Evolutionary conservation across 1,284 basidiomycete genomes (phyloP), one percentile per base, ranked within the genome.

Genomic region (Neolentinus lepideus): DNA sequence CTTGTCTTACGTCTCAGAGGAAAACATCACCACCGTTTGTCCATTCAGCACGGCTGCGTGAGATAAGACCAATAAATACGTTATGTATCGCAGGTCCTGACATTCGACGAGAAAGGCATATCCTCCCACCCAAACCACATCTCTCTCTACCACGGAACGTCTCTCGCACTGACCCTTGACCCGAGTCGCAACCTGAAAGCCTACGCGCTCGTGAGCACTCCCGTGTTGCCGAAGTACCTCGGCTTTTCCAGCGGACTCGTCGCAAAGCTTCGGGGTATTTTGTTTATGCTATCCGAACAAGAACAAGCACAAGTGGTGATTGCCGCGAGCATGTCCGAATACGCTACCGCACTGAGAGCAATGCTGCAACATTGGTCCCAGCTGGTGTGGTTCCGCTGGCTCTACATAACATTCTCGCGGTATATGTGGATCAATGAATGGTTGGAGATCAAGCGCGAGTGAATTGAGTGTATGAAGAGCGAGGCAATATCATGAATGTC

Each of bases 371-470:
- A 98, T 65, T 58, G 70, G 56, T 84, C 82, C 55, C 94, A 98
- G 73, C 71, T 93, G 60, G 81, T 86, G 22, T 97, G 94, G 94
- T 97, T 94, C 72, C 80, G 94, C 51, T 92, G 85, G 80, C 71
- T 94, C 52, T 94, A 95, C 64, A 76, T 96, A 31, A 60, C 70
- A n/a, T 88, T 88, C 64, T 94, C 92, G 29, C 77, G 88, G 59
- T 94, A 96, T 65, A 89, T 97, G 88, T 97, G 93, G 93, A 83
- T 91, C 48, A 94, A 95, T 61, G 84, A 91, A 60, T 87, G 92
- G 77, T 72, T 53, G 53, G 29, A 46, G 22, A 33, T 52, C 50
- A 59, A 45, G 58, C 29, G 19, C 38, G 47, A 50, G 53, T 60
- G 56, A 57, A 36, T 58, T 52, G 53, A 57, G 43, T 46, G n/a